Evolutionary conservation across 371 early-diverging fungal genomes (phyloP).

Genomic region (Sanchytrium tribonematis): DNA sequence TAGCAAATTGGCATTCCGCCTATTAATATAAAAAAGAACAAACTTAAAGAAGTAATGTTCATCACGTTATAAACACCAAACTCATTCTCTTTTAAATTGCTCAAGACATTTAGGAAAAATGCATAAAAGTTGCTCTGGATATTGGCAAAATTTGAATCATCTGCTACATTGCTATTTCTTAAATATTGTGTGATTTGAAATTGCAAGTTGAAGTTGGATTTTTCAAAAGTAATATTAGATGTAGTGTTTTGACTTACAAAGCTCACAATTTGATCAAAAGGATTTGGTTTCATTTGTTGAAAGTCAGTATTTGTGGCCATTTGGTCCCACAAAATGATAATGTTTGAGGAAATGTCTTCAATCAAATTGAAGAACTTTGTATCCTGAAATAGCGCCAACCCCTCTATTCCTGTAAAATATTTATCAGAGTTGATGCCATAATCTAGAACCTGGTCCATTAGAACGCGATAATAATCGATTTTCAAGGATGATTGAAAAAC

Average conservation of each 20-base stretch:
- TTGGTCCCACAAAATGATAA: no score
- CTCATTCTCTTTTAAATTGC: no score
- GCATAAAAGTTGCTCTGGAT: no score
- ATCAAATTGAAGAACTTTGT: not conserved
- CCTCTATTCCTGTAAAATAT: not conserved
- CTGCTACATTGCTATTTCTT: no score
- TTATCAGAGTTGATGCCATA: not conserved
- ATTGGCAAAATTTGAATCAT: no score
- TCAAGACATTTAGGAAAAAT: no score
- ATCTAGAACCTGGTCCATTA: not conserved
- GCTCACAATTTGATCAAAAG: not conserved
- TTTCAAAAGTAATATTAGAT: not conserved
- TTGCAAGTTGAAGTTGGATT: not conserved
- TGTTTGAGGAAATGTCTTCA: not conserved
- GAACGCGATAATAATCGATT: not conserved
- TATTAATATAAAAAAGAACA: no score
- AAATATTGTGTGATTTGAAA: not conserved
- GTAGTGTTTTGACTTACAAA: not conserved
- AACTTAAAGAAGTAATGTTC: no score
- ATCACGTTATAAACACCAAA: no score
- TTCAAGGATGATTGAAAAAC: not conserved
- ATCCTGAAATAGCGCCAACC: not conserved
- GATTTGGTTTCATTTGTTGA: not conserved
- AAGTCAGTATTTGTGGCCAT: not conserved
- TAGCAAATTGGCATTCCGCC: no score